These are phyloP conservation scores for Aspergillus quadrilineatus DNA, from an alignment of 2,329 filamentous ascomycete species.

Conservation along the genomic window DNA sequence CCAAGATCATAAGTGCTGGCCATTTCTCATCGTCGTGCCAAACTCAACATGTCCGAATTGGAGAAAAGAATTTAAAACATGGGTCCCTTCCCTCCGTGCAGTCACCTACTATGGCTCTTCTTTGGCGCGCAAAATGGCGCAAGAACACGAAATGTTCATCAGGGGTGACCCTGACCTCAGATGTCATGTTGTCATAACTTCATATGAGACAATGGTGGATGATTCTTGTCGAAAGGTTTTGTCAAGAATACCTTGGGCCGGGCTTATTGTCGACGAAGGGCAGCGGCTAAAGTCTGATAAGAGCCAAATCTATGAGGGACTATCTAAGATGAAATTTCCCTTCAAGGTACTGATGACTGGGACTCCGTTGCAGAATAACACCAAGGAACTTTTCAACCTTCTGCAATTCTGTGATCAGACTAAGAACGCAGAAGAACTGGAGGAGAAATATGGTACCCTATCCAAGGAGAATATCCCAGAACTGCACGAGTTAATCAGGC, in stretches of 20 bases:
- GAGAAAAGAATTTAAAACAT: conserved; percentile 92
- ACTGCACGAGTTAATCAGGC: conserved; percentile 79
- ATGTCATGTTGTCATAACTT: conserved; percentile 91
- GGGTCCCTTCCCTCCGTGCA: conserved; percentile 80
- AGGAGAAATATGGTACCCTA: conserved; percentile 72
- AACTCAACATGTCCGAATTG: conserved; percentile 98
- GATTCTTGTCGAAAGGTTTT: conserved; percentile 66
- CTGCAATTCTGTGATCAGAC: conserved; percentile 83
- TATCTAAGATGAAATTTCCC: conserved; percentile 71
- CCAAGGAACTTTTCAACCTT: conserved; percentile 92
- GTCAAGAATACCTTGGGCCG: conserved; percentile 73
- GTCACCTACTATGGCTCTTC: conserved; percentile 88
- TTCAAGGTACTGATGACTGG: conserved; percentile 84
- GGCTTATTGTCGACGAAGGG: conserved; percentile 89
- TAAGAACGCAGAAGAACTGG: conserved; percentile 69
- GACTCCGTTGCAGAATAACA: conserved; percentile 82
- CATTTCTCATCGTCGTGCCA: conserved; percentile 88
- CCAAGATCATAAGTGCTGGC: conserved; percentile 73
- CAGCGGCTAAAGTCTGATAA: conserved; percentile 93
- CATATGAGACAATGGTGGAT: conserved; percentile 85
- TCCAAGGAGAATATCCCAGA: conserved; percentile 77
- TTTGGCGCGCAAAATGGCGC: conserved; percentile 71
- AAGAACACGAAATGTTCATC: conserved; percentile 83
- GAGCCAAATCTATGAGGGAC: conserved; percentile 73
- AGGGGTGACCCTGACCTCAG: conserved; percentile 62